Evolutionary conservation across 1,284 basidiomycete species (phyloP).

Genomic region (Phaffia rhodozyma): DNA sequence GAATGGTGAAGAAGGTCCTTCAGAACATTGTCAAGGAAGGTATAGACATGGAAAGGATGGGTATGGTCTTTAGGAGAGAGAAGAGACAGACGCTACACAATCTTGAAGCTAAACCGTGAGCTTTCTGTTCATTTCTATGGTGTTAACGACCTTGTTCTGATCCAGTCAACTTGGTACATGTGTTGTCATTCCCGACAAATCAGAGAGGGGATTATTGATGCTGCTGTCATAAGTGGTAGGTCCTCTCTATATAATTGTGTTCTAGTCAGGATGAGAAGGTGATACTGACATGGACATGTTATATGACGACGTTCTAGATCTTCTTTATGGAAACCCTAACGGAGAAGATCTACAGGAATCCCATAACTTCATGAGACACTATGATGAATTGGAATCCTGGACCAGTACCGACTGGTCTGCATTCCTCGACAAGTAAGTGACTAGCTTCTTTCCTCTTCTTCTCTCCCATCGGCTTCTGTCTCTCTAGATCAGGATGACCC

Average conservation of each 20-base stretch:
- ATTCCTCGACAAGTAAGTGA: slow-evolving; percentile 60
- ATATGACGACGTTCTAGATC: slow-evolving; percentile 42
- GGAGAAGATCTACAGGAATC: slow-evolving; percentile 64
- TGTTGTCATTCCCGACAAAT: slow-evolving; percentile 31
- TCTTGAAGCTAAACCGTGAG: slow-evolving; percentile 31
- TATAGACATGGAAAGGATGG: slow-evolving; percentile 86
- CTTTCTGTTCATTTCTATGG: slow-evolving; percentile 27
- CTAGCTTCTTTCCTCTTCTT: neutral
- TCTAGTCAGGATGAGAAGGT: neutral
- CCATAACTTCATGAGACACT: slow-evolving; percentile 70
- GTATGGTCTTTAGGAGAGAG: slow-evolving; percentile 73
- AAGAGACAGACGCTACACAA: slow-evolving; percentile 52
- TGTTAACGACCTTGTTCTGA: slow-evolving; percentile 39
- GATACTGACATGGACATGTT: neutral
- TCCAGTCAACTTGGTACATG: neutral
- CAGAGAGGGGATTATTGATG: slow-evolving; percentile 54
- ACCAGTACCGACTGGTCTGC: slow-evolving; percentile 62
- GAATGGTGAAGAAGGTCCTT: slow-evolving; percentile 58
- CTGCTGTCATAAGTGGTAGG: slow-evolving; percentile 50
- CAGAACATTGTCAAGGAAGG: slow-evolving; percentile 59
- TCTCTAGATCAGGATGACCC: neutral
- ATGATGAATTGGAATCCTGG: slow-evolving; percentile 57
- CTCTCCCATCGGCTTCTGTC: slow-evolving; percentile 8
- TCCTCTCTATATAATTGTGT: neutral
- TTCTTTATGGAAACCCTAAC: slow-evolving; percentile 73